Evolutionary conservation across 768 basidiomycete species (phyloP).

Genomic region (Pleurotus cornucopiae): DNA sequence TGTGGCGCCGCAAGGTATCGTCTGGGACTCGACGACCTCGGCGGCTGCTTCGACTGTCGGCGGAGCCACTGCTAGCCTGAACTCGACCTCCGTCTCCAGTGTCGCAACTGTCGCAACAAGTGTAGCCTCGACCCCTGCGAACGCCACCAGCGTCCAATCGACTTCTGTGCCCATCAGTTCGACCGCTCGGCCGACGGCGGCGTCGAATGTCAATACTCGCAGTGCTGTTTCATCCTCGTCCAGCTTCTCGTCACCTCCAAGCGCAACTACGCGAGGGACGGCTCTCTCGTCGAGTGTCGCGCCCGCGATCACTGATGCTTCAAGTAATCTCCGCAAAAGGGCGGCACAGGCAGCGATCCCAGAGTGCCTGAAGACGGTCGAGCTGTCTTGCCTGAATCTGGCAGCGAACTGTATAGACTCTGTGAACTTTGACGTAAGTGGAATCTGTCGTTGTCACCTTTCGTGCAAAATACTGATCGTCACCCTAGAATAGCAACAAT

Average conservation of each 20-base stretch:
- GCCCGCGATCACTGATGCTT: neutral
- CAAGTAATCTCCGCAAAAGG: neutral
- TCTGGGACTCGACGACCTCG: neutral
- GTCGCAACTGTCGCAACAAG: neutral
- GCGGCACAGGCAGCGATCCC: slow-evolving; percentile 10
- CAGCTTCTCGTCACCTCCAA: too few relatives aligned
- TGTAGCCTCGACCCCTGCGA: neutral
- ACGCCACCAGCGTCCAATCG: too few relatives aligned
- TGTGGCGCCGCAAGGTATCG: neutral
- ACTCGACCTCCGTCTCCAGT: neutral
- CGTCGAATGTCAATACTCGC: neutral
- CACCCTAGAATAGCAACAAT: slow-evolving; percentile 7
- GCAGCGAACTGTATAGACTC: slow-evolving; percentile 11
- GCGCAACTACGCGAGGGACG: neutral
- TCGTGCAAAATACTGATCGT: neutral
- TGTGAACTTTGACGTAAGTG: slow-evolving; percentile 6
- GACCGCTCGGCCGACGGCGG: neutral
- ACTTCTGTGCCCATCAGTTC: too few relatives aligned
- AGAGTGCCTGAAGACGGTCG: slow-evolving; percentile 10
- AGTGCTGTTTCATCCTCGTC: neutral
- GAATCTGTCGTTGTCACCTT: neutral
- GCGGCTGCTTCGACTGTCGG: neutral
- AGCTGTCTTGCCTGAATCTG: slow-evolving; percentile 11
- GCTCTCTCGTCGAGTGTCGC: neutral
- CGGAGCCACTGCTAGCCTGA: neutral